These are phyloP conservation scores for Skeletonema potamos DNA, from an alignment of 108 stramenopile species.

Conservation along the genomic window DNA sequence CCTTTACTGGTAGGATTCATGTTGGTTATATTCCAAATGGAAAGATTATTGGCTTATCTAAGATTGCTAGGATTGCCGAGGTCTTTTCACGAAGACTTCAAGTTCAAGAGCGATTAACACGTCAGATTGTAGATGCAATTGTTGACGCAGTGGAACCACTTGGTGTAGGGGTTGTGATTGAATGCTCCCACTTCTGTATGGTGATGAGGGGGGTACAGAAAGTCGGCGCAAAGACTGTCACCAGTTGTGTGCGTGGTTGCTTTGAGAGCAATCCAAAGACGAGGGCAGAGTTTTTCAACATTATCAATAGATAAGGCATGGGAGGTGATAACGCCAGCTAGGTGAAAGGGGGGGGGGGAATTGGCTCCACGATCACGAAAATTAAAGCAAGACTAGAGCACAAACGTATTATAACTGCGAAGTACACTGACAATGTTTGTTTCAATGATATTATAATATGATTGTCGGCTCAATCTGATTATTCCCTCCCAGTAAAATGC, in stretches of 20 bases:
- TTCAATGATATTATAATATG: not conserved
- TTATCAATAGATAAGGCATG: slow-evolving; percentile 59
- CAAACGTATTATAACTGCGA: not conserved
- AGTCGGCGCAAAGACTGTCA: slow-evolving; percentile 86
- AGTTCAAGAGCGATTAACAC: slow-evolving; percentile 98
- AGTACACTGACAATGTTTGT: not conserved
- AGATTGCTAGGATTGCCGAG: slow-evolving; percentile 95
- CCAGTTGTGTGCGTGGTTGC: slow-evolving; percentile 89
- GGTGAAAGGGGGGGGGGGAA: not conserved
- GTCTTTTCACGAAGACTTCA: slow-evolving; percentile 92
- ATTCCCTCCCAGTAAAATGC: not conserved
- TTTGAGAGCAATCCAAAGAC: slow-evolving; percentile 90
- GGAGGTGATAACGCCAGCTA: not conserved
- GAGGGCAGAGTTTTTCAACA: slow-evolving; percentile 94
- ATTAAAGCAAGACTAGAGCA: not conserved
- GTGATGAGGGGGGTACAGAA: slow-evolving; percentile 98
- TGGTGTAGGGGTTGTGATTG: slow-evolving; percentile 98
- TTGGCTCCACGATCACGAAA: not conserved
- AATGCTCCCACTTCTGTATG: slow-evolving; percentile 98
- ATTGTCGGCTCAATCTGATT: not conserved
- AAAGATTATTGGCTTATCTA: slow-evolving; percentile 92
- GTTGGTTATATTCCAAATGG: slow-evolving; percentile 98
- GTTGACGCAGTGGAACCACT: slow-evolving; percentile 88
- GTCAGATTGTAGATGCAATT: slow-evolving; percentile 96
- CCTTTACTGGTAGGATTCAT: slow-evolving; percentile 94